Conservation (phyloP, 2,329 filamentous ascomycete species). For the Fulvia fulva region DNA sequence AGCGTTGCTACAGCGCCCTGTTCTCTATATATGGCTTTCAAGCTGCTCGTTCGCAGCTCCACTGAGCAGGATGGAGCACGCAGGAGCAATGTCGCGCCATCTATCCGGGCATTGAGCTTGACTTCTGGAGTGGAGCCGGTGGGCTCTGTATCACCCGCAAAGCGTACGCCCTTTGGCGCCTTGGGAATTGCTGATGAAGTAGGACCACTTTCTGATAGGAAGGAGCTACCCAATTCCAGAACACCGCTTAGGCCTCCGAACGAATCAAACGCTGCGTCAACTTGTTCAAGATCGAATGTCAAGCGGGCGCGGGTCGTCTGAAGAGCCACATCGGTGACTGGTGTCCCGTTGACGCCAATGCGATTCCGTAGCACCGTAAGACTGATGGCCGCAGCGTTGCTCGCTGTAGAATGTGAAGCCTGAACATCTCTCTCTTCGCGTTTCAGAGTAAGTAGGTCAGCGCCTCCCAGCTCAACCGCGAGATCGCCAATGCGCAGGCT, state of each 20-base stretch:
- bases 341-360: constrained; percentile 16
- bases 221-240: constrained; percentile 80
- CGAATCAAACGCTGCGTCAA: constrained; percentile 84
- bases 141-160: constrained; percentile 43
- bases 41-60: constrained; percentile 69
- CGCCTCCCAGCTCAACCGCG: constrained; percentile 21
- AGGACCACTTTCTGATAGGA: constrained; percentile 60
- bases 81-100: constrained; percentile 72
- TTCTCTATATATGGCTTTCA: constrained; percentile 74
- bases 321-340: constrained; percentile 51
- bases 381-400: constrained; percentile 22
- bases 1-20: constrained; percentile 70
- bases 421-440: background rate
- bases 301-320: constrained; percentile 74
- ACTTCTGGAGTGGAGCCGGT: constrained; percentile 31
- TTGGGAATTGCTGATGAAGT: constrained; percentile 33
- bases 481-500: constrained; percentile 16
- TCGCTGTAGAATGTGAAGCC: constrained; percentile 8
- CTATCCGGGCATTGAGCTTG: constrained; percentile 74
- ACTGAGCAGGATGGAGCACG: constrained; percentile 73
- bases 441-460: constrained; percentile 24
- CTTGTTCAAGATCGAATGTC: constrained; percentile 68
- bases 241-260: constrained; percentile 91
- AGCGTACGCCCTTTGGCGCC: constrained; percentile 52
- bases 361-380: constrained; percentile 20